Evolutionary conservation across 176 grass and related monocot genomes (phyloP), one percentile per base, ranked within the genome.

Genomic region (Neostapfia colusana): DNA sequence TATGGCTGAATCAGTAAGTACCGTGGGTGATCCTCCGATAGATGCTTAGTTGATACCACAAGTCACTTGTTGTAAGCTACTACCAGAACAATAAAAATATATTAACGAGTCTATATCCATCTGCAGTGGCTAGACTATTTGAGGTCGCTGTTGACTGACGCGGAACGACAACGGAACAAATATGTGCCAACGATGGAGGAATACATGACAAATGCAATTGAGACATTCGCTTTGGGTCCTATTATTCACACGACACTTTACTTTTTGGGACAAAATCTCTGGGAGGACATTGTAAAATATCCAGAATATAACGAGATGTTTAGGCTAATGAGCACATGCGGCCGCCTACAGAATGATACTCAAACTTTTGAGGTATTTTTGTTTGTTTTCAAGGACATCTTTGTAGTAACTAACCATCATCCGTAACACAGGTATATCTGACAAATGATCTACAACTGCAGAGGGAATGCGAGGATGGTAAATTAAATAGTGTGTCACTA

Each of bases 391-490:
- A 31, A 31, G 2, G 31, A 1, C 31, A 31, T 31, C 31, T 31
- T 31, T 3, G 31, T 31, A 31, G 31, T 31, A 31, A 31, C 31
- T 31, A 2, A 2, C 31, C 31, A 31, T 31, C 31, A 31, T 31
- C 31, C 31, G 2, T 31, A 31, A 31, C n/a, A 31, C 31, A 31
- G 31, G 31, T 31, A 44, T 41, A 50, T 42, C 27, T 34, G 28
- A 20, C 38, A 42, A 49, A 44, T 58, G 46, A 49, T 49, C 5
- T 6, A 49, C 6, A 17, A 1, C 6, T 70, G 80, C 67, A 97
- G 89, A 88, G 89, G 78, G 90, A 97, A 87, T 55, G 41, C 17
- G 76, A 65, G 1, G 34, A 88, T 60, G 93, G 89, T 36, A 97
- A 97, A 75, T 21, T 90, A 63, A 97, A 90, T 36, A 77, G 75